Conservation (phyloP, 352 stramenopile genomes). For the Lagenidium sp. region DNA sequence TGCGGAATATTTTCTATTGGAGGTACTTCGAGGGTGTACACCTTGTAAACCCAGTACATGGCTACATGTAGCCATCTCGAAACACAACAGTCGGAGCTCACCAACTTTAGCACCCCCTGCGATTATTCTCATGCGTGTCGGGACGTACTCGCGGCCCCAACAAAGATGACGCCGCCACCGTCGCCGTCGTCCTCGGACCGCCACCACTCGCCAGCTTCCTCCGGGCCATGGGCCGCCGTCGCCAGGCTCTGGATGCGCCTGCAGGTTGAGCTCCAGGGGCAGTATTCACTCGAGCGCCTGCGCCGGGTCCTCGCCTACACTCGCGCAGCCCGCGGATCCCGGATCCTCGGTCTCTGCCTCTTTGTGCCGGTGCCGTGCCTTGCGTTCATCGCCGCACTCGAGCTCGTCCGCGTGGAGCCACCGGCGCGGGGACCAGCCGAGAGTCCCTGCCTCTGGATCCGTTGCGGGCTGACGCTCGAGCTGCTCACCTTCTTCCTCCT, state of each 20-base stretch:
- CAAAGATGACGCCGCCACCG: too few relatives aligned
- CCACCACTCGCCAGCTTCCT: too few relatives aligned
- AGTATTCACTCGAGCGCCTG: constrained; percentile 15
- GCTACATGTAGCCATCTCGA: too few relatives aligned
- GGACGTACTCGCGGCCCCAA: too few relatives aligned
- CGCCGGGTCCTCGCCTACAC: constrained; percentile 7
- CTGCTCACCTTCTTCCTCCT: constrained; percentile 1
- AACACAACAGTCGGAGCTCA: too few relatives aligned
- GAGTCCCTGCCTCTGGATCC: constrained; percentile 5
- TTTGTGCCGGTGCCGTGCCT: constrained; percentile 6
- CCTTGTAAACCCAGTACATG: too few relatives aligned
- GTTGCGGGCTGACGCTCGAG: neutral
- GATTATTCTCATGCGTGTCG: too few relatives aligned
- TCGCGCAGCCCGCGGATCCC: neutral
- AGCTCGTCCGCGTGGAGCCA: constrained; percentile 4
- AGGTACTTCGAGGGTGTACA: too few relatives aligned
- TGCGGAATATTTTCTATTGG: too few relatives aligned
- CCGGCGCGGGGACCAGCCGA: neutral
- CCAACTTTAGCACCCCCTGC: too few relatives aligned
- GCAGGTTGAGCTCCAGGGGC: constrained; percentile 20
- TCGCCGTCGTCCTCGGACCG: too few relatives aligned
- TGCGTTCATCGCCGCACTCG: neutral
- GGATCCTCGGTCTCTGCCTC: constrained; percentile 1
- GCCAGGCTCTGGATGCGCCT: constrained; percentile 3
- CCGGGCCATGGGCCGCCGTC: too few relatives aligned